Base-by-base conservation (phyloP, 2,329 filamentous ascomycete genomes). In the Xylariaceae sp. region DNA sequence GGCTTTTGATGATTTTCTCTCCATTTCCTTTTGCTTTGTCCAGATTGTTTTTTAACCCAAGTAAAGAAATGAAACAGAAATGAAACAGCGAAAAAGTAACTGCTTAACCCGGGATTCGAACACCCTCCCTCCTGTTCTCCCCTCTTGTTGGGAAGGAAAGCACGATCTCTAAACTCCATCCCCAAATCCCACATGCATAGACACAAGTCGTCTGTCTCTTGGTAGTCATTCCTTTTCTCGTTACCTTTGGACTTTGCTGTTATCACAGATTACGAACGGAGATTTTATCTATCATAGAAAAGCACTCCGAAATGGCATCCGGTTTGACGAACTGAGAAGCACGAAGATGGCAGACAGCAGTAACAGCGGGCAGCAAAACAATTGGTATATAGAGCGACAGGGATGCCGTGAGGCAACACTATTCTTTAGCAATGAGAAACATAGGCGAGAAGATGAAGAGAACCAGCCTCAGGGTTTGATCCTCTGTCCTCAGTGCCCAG, bases 331-430 rank as follows among this genome's bases (percentile, higher is more conserved):
- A n/a, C n/a, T n/a, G n/a, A n/a, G n/a, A n/a, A n/a, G n/a, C n/a
- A n/a, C n/a, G n/a, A n/a, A n/a, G n/a, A n/a, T n/a, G n/a, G n/a
- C n/a, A n/a, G n/a, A n/a, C n/a, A n/a, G n/a, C n/a, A n/a, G n/a
- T n/a, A n/a, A n/a, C n/a, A n/a, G n/a, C n/a, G n/a, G n/a, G n/a
- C n/a, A n/a, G n/a, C n/a, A n/a, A n/a, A n/a, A n/a, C n/a, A n/a
- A n/a, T 46, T 31, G 19, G 30, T 14, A 41, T 37, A 50, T 39
- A 46, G 31, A 36, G 7, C 6, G 47, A 52, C 46, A 57, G 52
- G 48, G 51, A 53, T 60, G 59, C 59, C 59, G 59, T 50, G 59
- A 55, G 59, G 59, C 59, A 60, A 34, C 47, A 50, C 52, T 51
- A 51, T 48, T 55, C 53, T 54, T 53, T 23, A 30, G 11, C 30